Evolutionary conservation across 2,329 filamentous ascomycete genomes (phyloP).

Genomic region (Canariomyces notabilis): DNA sequence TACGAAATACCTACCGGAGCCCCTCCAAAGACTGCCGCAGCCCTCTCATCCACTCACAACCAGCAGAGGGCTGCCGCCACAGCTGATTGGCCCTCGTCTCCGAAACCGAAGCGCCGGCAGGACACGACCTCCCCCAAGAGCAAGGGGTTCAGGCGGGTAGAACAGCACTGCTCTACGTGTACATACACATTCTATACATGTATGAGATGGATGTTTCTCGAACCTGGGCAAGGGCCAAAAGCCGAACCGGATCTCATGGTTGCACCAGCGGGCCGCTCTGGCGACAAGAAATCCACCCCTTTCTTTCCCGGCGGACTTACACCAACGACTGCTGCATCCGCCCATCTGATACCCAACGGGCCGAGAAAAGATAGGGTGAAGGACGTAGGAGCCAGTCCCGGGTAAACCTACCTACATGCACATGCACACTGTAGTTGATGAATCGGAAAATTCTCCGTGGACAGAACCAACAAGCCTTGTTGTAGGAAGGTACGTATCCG

Average conservation of each 20-base stretch:
- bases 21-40: neutral
- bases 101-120: conserved; percentile 10
- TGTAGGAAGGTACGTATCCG: no score
- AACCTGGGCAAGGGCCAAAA: neutral
- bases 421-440: no score
- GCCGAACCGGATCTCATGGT: no score
- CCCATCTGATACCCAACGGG: conserved; percentile 1
- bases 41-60: neutral
- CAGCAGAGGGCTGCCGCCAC: neutral
- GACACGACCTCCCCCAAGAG: conserved; percentile 5
- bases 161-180: no score
- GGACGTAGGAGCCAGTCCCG: no score
- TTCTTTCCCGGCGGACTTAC: neutral
- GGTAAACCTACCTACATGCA: no score
- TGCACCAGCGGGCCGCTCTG: conserved; percentile 3
- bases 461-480: no score
- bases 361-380: no score
- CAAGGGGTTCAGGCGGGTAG: neutral
- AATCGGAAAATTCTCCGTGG: no score
- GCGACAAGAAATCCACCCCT: no score
- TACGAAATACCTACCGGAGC: no score
- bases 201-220: conserved; percentile 5
- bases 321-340: conserved; percentile 5
- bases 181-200: no score
- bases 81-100: conserved; percentile 8